Evolutionary conservation across 768 basidiomycete species (phyloP).

Genomic region (Kwoniella pini): DNA sequence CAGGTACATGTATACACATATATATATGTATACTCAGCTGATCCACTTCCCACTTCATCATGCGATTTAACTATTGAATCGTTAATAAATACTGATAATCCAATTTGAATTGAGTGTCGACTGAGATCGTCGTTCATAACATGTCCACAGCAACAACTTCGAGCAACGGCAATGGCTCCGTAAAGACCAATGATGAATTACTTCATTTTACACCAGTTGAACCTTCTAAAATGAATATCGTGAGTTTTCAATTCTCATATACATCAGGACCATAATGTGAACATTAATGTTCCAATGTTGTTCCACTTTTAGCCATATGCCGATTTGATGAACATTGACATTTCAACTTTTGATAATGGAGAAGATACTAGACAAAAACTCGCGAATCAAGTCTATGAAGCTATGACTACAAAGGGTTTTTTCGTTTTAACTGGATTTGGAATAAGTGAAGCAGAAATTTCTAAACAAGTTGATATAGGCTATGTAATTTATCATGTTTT

Average conservation of each 20-base stretch:
- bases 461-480: constrained; percentile 24
- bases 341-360: constrained; percentile 17
- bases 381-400: constrained; percentile 11
- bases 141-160: no score
- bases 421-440: constrained; percentile 18
- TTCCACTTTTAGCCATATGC: constrained; percentile 21
- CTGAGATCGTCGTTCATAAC: no score
- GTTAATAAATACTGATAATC: no score
- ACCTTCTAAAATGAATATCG: background rate
- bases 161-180: no score
- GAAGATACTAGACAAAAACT: constrained; percentile 11
- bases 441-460: constrained; percentile 18
- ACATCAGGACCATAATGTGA: no score
- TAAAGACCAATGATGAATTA: background rate
- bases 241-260: no score
- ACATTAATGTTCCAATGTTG: background rate
- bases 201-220: constrained; percentile 4
- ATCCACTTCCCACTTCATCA: no score
- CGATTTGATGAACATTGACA: constrained; percentile 19
- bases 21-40: no score
- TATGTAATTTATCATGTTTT: constrained; percentile 11
- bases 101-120: no score
- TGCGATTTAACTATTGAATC: no score
- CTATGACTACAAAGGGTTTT: constrained; percentile 23
- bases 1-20: no score